Evolutionary conservation across 495 filamentous ascomycete species (phyloP).

Genomic region (Hyaloscypha bicolor): DNA sequence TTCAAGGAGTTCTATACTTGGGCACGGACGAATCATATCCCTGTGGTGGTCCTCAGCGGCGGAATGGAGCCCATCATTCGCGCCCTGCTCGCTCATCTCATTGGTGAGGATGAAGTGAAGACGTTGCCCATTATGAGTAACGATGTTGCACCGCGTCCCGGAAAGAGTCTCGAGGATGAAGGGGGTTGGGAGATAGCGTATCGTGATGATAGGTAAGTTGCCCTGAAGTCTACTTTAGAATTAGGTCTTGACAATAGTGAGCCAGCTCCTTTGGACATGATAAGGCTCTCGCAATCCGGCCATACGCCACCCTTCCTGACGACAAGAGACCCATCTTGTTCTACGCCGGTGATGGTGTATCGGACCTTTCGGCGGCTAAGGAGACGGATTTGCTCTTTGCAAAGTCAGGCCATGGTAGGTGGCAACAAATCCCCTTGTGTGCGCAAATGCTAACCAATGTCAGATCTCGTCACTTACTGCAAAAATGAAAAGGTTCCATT

Average conservation of each 20-base stretch:
- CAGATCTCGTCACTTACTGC: not conserved
- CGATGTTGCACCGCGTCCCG: not conserved
- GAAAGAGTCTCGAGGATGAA: not conserved
- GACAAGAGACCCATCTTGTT: not conserved
- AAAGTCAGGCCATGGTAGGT: not conserved
- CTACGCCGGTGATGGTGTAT: not conserved
- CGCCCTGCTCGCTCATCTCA: not conserved
- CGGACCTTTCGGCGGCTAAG: not conserved
- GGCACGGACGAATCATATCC: not conserved
- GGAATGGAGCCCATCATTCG: not conserved
- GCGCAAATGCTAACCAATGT: not conserved
- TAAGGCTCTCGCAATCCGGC: not conserved
- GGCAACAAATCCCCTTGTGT: not conserved
- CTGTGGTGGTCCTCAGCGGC: not conserved
- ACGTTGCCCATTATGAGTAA: not conserved
- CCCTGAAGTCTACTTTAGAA: not conserved
- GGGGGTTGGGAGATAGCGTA: not conserved
- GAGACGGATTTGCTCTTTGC: not conserved
- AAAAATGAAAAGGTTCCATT: not conserved
- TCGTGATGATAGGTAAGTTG: not conserved
- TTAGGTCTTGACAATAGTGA: not conserved
- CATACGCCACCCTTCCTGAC: not conserved
- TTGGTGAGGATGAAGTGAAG: not conserved
- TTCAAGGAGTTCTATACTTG: not conserved
- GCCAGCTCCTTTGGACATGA: not conserved